Percentiles rank a stretch among this genome's conserved stretches.
phyloP scores from a whole-genome alignment of 371 early-diverging fungal genomes.

The Circinella umbellata region DNA sequence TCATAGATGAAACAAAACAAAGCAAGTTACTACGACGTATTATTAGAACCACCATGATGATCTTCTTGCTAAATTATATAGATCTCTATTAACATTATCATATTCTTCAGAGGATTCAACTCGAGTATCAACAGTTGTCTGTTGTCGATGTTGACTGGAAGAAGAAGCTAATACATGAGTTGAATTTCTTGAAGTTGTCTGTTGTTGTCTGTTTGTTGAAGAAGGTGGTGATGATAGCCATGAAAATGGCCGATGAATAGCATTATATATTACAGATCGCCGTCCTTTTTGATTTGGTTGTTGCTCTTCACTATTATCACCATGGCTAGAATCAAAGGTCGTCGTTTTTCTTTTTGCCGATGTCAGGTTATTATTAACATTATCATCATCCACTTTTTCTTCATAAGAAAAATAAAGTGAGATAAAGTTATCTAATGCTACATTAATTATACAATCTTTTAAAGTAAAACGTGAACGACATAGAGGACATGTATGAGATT shows the following conservation, averaged over 20 bases:
- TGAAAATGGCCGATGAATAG: slow-evolving; percentile 5
- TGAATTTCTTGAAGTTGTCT: background rate
- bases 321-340: too few species aligned
- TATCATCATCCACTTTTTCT: background rate
- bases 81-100: slow-evolving; percentile 8
- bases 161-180: background rate
- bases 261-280: slow-evolving; percentile 2
- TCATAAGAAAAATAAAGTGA: slow-evolving; percentile 16
- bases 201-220: background rate
- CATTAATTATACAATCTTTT: slow-evolving; percentile 15
- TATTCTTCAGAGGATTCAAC: slow-evolving; percentile 4
- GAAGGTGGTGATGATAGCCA: background rate
- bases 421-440: slow-evolving; percentile 17
- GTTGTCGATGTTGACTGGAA: background rate
- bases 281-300: background rate
- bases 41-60: slow-evolving; percentile 19
- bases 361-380: background rate
- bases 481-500: slow-evolving; percentile 15
- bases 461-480: slow-evolving; percentile 17
- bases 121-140: background rate
- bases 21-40: too few species aligned
- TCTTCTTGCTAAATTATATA: slow-evolving; percentile 16
- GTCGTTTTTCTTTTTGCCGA: background rate
- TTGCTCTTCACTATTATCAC: background rate
- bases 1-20: too few species aligned